Base-by-base conservation (phyloP, 2,329 filamentous ascomycete genomes). In the Albophoma yamanashiensis region DNA sequence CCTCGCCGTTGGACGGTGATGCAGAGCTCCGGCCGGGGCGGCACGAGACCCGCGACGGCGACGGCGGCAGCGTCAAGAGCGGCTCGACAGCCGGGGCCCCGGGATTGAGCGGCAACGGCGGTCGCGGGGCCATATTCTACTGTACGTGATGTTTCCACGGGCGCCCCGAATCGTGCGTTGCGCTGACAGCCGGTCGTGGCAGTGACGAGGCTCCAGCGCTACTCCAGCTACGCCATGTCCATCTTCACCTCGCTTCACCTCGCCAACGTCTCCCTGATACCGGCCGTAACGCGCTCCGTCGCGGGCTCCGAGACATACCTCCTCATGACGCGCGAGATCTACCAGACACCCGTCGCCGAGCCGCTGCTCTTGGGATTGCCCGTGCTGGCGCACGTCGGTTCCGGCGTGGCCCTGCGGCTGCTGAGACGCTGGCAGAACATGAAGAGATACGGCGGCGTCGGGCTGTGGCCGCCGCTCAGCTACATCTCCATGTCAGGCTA, bases 271-370 rank as follows among this genome's bases (percentile, higher is more conserved):
- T 90, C 90, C 9, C 72, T 96, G 52, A 87, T 95, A 64, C 92
- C 91, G 0, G 83, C 94, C 43, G 67, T 87, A 57, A 91, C 89
- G 47, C 83, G 81, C 60, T 91, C 89, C 55, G 83, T 94, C 8
- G 77, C 87, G 11, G 82, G 85, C 58, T 89, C 89, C 62, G 92
- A 97, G 71, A 86, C 86, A 57, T 96, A 92, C 74, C 86, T 97
- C 56, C 87, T 97, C 64, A 89, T 96, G 73, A 92, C 92, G 36
- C 86, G 93, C 62, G 92, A 95, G 56, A 86, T 94, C 73, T 97
- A 97, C 78, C 93, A 97, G 74, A 92, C 91, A 1, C 82, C 88
- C 2, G 77, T 90, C 20, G 81, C 89, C 58, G 92, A 97, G 70
- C 90, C 91, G 4, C 76, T 95, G 25, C 80, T 97, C 62, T 84